Evolutionary conservation across 257 asterid genomes (phyloP), one percentile per base, ranked within the genome.

Genomic region (Gardenia jasminoides): DNA sequence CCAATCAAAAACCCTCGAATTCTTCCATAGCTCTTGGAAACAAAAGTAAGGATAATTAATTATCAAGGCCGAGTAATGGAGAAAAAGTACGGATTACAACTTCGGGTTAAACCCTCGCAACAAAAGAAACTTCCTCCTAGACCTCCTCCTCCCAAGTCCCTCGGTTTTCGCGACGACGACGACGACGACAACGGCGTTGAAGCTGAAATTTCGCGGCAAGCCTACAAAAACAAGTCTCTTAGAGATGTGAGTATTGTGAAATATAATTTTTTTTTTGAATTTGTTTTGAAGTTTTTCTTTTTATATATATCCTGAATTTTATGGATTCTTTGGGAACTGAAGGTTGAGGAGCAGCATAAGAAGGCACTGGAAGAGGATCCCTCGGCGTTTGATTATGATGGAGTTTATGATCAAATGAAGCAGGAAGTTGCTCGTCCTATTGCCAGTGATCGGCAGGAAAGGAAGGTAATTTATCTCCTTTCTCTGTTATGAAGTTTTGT

Each of bases 361-460:
- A 94, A 91, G 88, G 91, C 98, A 80, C 88, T 94, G 64, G 96
- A 91, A 83, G 98, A 94, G 92, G 98, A 94, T 43, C 98, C 98
- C 65, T 85, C 84, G 17, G 99, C 80, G 33, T 94, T 94, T 70
- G 99, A 93, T 80, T 94, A 94, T 73, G 99, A 94, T 80, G 99
- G 97, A 72, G 98, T 93, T 10, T 93, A 89, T 83, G 98, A 94
- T 80, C 79, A 90, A 66, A 93, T 94, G 97, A 94, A 93, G 88
- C 94, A 88, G 89, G 84, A 94, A 76, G 90, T 88, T 76, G 89
- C 89, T 64, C 93, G 87, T 71, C 98, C 96, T 24, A 72, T 82
- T 46, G 84, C 86, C 76, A 85, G 71, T 70, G 99, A 91, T 76
- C 92, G 89, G 65, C 88, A 86, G 78, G 98, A 88, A 85, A 91